Conservation (phyloP, 2,329 filamentous ascomycete species). For the Pseudofabraea citricarpa region DNA sequence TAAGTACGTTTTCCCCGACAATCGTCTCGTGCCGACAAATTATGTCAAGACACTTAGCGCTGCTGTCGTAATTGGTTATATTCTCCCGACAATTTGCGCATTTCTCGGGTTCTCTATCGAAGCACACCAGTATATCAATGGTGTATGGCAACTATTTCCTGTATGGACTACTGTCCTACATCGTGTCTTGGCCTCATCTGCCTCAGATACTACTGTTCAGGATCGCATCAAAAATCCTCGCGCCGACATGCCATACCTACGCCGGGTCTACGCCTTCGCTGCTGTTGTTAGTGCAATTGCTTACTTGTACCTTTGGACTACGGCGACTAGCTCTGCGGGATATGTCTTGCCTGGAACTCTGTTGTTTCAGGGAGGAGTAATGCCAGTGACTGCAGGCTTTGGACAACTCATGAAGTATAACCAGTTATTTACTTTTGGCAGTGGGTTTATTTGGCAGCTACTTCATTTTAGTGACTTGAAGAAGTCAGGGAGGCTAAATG, state of each 20-base stretch:
- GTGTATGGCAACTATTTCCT: slow-evolving; percentile 1
- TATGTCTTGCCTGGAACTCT: neutral
- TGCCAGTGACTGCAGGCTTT: neutral
- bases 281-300: neutral
- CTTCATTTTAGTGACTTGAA: neutral
- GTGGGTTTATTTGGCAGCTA: neutral
- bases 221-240: slow-evolving; percentile 3
- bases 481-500: neutral
- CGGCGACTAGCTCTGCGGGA: neutral
- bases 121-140: neutral
- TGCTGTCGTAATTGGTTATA: neutral
- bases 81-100: neutral
- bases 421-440: neutral
- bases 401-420: neutral
- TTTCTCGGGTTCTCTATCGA: neutral
- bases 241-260: slow-evolving; percentile 6
- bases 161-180: neutral
- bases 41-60: neutral
- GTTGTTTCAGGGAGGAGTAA: neutral
- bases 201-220: slow-evolving; percentile 1
- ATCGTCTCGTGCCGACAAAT: slow-evolving; percentile 8
- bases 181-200: neutral
- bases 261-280: slow-evolving; percentile 2
- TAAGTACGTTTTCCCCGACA: slow-evolving; percentile 23
- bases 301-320: neutral